These are phyloP conservation scores for Botrytis elliptica DNA, from an alignment of 2,329 filamentous ascomycete species.

Conservation along the genomic window DNA sequence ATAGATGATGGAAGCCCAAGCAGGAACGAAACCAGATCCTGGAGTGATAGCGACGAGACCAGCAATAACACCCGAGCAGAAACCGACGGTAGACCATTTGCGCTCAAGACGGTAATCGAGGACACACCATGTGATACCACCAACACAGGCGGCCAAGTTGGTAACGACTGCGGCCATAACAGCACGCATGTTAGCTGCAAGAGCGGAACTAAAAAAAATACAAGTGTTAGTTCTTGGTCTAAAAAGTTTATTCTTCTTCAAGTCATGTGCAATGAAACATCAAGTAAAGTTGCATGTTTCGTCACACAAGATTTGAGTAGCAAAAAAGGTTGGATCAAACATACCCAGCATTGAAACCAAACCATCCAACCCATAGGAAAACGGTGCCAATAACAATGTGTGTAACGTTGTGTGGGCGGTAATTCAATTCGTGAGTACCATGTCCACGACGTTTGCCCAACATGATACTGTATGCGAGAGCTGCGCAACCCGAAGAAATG, in stretches of 20 bases:
- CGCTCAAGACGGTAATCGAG: constrained; percentile 84
- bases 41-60: constrained; percentile 87
- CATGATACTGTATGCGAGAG: constrained; percentile 88
- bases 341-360: constrained; percentile 82
- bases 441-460: constrained; percentile 71
- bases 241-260: not conserved
- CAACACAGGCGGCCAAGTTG: constrained; percentile 79
- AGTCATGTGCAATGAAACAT: constrained; percentile 14
- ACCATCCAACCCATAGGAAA: constrained; percentile 95
- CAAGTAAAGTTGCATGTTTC: constrained; percentile 1
- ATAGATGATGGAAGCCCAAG: constrained; percentile 80
- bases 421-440: constrained; percentile 85
- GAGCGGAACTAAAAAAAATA: constrained; percentile 53
- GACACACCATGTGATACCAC: constrained; percentile 85
- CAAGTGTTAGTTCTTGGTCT: not conserved
- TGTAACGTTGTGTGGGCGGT: constrained; percentile 88
- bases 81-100: constrained; percentile 91
- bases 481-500: constrained; percentile 78
- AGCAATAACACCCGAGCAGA: constrained; percentile 86
- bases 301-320: not conserved
- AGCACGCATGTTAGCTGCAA: constrained; percentile 78
- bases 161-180: constrained; percentile 86
- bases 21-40: constrained; percentile 78
- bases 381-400: constrained; percentile 91
- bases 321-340: not conserved